phyloP scores from a whole-genome alignment of 352 stramenopile genomes.

The Phytopythium oedochilum region DNA sequence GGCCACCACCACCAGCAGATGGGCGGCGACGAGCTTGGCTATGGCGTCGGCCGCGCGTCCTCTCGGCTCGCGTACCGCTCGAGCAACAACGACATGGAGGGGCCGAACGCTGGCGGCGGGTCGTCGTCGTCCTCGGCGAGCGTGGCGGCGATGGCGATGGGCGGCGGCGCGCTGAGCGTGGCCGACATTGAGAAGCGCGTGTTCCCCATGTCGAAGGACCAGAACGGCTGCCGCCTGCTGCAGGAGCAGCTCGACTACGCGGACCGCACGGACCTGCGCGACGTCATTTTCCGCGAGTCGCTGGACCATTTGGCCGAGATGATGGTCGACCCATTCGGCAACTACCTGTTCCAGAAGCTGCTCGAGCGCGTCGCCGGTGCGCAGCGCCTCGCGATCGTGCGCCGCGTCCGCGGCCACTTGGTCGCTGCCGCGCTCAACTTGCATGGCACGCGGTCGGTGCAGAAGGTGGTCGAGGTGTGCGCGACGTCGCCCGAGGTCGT shows the following conservation, averaged over 20 bases:
- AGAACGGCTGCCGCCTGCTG: constrained; percentile 96
- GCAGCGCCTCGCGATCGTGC: constrained; percentile 91
- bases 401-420: constrained; percentile 90
- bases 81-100: constrained; percentile 15
- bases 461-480: constrained; percentile 98
- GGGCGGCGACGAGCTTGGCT: constrained; percentile 10
- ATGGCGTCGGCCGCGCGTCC: background rate
- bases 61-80: constrained; percentile 16
- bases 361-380: constrained; percentile 91
- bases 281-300: constrained; percentile 96
- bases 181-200: constrained; percentile 78
- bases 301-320: constrained; percentile 94
- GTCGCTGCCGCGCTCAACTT: constrained; percentile 96
- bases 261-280: constrained; percentile 87
- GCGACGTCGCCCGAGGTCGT: constrained; percentile 71
- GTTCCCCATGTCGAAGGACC: constrained; percentile 92
- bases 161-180: constrained; percentile 40
- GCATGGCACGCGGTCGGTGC: constrained; percentile 97
- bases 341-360: constrained; percentile 99
- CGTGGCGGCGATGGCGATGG: constrained; percentile 20
- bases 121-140: constrained; percentile 8
- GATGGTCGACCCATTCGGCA: constrained; percentile 99
- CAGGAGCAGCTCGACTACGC: constrained; percentile 96
- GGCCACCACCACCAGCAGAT: constrained; percentile 27
- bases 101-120: constrained; percentile 17